Percentiles rank a stretch among this genome's conserved stretches.
phyloP scores from a whole-genome alignment of 805 yeast genomes.

The Saturnispora mendoncae region DNA sequence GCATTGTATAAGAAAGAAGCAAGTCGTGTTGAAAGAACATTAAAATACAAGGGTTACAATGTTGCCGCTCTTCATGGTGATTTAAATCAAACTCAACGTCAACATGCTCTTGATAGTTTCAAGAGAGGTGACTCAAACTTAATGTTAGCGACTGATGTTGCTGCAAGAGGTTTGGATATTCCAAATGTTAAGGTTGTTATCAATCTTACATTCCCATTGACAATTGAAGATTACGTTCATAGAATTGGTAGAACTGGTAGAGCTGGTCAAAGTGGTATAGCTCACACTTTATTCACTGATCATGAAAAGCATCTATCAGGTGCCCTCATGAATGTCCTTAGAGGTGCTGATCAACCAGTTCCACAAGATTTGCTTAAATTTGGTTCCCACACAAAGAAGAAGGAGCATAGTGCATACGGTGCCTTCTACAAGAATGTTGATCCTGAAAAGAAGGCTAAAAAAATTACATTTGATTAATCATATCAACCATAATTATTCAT shows the following conservation, averaged over 20 bases:
- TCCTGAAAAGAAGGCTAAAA: conserved; percentile 72
- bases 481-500: not conserved
- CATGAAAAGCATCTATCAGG: conserved; percentile 95
- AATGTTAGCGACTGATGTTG: conserved; percentile 94
- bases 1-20: conserved; percentile 98
- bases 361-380: conserved; percentile 92
- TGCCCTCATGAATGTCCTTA: conserved; percentile 80
- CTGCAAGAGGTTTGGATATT: conserved; percentile 95
- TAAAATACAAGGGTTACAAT: conserved; percentile 61
- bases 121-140: conserved; percentile 69
- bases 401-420: conserved; percentile 96
- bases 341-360: conserved; percentile 91
- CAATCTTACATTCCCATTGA: conserved; percentile 89
- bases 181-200: conserved; percentile 95
- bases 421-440: conserved; percentile 94
- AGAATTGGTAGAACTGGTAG: conserved; percentile 97
- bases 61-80: conserved; percentile 97
- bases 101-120: conserved; percentile 76
- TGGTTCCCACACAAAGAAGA: conserved; percentile 97
- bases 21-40: conserved; percentile 70
- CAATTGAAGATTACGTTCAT: conserved; percentile 92
- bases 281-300: conserved; percentile 93
- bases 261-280: conserved; percentile 87
- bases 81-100: conserved; percentile 83
- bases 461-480: conserved; percentile 65